These are phyloP conservation scores for Sextonia rubra DNA, from an alignment of 164 flowering plant genomes.

Conservation along the genomic window DNA sequence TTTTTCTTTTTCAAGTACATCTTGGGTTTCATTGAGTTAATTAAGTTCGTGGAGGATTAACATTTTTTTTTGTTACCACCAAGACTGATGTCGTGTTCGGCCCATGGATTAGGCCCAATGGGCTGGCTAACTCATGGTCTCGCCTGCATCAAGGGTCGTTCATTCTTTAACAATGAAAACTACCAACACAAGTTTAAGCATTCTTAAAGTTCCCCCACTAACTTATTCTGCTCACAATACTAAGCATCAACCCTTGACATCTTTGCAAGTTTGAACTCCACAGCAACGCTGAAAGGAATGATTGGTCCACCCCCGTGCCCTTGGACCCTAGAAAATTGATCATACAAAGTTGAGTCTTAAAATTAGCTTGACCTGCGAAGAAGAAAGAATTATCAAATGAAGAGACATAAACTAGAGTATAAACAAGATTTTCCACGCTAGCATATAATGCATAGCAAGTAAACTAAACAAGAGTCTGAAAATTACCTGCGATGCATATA, in stretches of 20 bases:
- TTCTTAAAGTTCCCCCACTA: slow-evolving; percentile 62
- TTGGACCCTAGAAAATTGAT: slow-evolving; percentile 65
- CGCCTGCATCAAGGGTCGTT: too few species aligned
- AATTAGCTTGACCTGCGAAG: background rate
- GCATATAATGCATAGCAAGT: background rate
- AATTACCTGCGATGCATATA: too few species aligned
- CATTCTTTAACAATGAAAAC: background rate
- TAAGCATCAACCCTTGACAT: slow-evolving; percentile 77
- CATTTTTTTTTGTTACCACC: background rate
- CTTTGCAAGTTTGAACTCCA: slow-evolving; percentile 85
- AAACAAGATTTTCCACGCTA: background rate
- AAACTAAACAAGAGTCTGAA: too few species aligned
- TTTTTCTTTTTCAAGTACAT: too few species aligned
- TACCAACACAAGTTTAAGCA: background rate
- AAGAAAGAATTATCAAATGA: background rate
- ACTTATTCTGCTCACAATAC: slow-evolving; percentile 88
- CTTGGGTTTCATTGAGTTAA: too few species aligned
- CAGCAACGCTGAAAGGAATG: slow-evolving; percentile 78
- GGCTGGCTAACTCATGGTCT: too few species aligned
- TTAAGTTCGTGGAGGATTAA: background rate
- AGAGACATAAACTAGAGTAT: background rate
- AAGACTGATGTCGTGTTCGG: too few species aligned
- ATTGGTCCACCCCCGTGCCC: slow-evolving; percentile 92
- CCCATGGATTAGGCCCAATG: too few species aligned
- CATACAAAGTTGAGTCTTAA: background rate